Base-by-base conservation (phyloP, 1,139 yeast species). In the Yamadazyma atlantica region DNA sequence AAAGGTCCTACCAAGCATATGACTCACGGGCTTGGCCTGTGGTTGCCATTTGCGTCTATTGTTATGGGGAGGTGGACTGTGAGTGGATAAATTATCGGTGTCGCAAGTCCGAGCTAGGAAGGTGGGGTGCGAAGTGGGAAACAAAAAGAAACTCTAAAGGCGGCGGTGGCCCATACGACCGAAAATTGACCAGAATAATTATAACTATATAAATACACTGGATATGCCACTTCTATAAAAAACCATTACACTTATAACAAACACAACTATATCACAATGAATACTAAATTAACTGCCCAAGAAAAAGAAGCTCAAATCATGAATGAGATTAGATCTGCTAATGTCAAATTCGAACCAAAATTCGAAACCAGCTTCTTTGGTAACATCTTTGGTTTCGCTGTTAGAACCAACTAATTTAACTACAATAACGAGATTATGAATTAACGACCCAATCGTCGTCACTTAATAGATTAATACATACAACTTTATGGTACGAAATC, bases 231-330 rank as follows among this genome's bases (percentile, higher is more conserved):
- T n/a, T n/a, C n/a, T n/a, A n/a, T n/a, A n/a, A n/a, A n/a, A n/a
- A n/a, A n/a, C n/a, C n/a, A n/a, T n/a, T n/a, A n/a, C n/a, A n/a
- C n/a, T n/a, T 12, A 16, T n/a, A 10, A 10, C 10, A 29, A 19
- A 5, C 17, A 19, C 21, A 18, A 9, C 3, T 9, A n/a, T 3
- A 8, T 23, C 28, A 37, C 13, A 6, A 37, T 32, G 34, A 34
- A 23, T 18, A 36, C 47, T 36, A 58, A 53, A 50, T 44, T 60
- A 50, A 57, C 64, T 48, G 73, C 72, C 39, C 62, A 57, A 49
- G 75, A 71, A 55, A 71, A 71, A 58, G 77, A 71, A 60, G 75
- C 74, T 46, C 62, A 59, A 51, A 70, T 71, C 49, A 70, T 71
- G 76, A 62, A 61, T 41, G 75, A 70, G 48, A 70, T 71, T 48